Base-by-base conservation (phyloP, 2,329 filamentous ascomycete species). In the Cladosporium sp. region DNA sequence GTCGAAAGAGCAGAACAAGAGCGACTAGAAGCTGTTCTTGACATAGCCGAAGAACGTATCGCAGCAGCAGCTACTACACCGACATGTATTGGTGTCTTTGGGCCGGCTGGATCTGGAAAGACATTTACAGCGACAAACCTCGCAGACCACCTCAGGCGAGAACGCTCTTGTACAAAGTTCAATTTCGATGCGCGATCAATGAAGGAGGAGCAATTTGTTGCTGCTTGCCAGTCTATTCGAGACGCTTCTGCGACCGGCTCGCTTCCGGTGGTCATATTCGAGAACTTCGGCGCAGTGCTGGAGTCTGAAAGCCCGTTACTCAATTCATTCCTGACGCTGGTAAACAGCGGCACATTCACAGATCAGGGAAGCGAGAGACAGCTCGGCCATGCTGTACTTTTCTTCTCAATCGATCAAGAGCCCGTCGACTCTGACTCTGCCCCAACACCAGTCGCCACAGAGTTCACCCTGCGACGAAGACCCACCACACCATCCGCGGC, bases 401-500 rank as follows among this genome's bases (percentile, higher is more conserved):
- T 76, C 66, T 75, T 76, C 66, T 67, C 75, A 11, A 70, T 76
- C 23, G 75, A 76, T 40, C 71, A 74, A 61, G 72, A 75, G n/a
- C 44, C 65, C 14, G 62, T 69, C 14, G 62, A 65, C 33, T 56
- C 71, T n/a, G 71, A 73, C 23, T 65, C 64, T 44, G 69, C 72
- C 4, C 71, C 71, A 4, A 75, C 74, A 10, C 70, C 68, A 8
- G 66, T 68, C 7, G 63, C 69, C 11, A 72, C 69, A 44, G 71
- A 74, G 5, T 70, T 72, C 64, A 62, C 63, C 12, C 28, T 65
- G 8, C 18, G 64, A 40, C 52, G 58, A 6, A 57, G 66, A 29
- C 49, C 63, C 18, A 62, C 64, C 14, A 65, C 64, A 26, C 66
- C 62, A 28, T 62, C 63, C 21, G 50, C 56, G 12, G 62, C 63